These are phyloP conservation scores for Mycena indigotica DNA, from an alignment of 768 basidiomycete species.

Conservation along the genomic window DNA sequence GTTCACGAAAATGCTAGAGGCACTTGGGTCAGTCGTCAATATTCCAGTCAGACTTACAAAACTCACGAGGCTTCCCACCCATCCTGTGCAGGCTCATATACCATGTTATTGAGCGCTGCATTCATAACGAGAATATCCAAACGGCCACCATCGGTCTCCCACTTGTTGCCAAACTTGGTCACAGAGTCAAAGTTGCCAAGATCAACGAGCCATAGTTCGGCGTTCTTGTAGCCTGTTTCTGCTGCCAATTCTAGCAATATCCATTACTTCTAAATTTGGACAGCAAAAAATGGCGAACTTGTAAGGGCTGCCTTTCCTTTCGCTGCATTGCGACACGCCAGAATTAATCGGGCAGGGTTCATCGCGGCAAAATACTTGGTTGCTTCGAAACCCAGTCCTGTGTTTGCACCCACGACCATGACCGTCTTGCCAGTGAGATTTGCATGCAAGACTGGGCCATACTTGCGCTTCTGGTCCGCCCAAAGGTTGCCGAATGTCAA, in stretches of 20 bases:
- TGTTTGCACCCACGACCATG: constrained; percentile 12
- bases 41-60: background rate
- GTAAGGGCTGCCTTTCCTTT: constrained; percentile 25
- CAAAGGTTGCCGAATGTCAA: background rate
- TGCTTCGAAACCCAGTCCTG: background rate
- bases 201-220: constrained; percentile 38
- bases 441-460: background rate
- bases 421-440: background rate
- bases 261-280: background rate
- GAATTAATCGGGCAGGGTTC: constrained; percentile 30
- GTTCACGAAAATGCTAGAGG: constrained; percentile 34
- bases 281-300: constrained; percentile 18
- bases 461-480: background rate
- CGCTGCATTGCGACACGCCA: constrained; percentile 31
- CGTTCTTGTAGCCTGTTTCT: constrained; percentile 24
- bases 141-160: constrained; percentile 29
- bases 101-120: constrained; percentile 25
- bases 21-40: background rate
- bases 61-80: constrained; percentile 40
- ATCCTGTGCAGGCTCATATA: constrained; percentile 26
- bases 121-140: constrained; percentile 35
- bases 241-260: constrained; percentile 22
- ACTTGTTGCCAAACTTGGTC: constrained; percentile 30
- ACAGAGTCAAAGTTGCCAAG: constrained; percentile 36
- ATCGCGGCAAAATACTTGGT: constrained; percentile 17